Evolutionary conservation across 1,284 basidiomycete genomes (phyloP).

Genomic region (Marasmius sp.): DNA sequence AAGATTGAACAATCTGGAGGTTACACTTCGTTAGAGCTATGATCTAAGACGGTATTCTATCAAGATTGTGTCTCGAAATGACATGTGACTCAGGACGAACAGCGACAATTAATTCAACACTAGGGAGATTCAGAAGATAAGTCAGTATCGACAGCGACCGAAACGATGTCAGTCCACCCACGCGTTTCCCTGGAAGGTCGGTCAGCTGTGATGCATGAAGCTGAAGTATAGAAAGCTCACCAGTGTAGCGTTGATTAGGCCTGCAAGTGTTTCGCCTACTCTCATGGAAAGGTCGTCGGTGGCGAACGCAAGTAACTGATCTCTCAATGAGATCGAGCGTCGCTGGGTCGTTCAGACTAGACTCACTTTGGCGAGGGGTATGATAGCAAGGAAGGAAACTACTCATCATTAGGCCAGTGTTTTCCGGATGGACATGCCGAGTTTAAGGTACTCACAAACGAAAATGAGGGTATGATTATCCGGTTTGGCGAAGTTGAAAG

Average conservation of each 20-base stretch:
- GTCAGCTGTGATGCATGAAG: constrained; percentile 4
- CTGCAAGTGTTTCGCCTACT: constrained; percentile 83
- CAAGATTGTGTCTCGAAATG: constrained; percentile 12
- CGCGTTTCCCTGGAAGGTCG: constrained; percentile 65
- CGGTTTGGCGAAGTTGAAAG: constrained; percentile 58
- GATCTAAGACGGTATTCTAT: constrained; percentile 48
- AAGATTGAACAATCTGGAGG: constrained; percentile 80
- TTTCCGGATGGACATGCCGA: not conserved
- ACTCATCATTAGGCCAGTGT: constrained; percentile 4
- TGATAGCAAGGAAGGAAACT: constrained; percentile 75
- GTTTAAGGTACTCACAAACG: constrained; percentile 51
- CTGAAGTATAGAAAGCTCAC: constrained; percentile 37
- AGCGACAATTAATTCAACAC: constrained; percentile 80
- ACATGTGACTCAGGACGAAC: constrained; percentile 40
- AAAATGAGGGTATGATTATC: constrained; percentile 65
- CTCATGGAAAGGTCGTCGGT: constrained; percentile 86
- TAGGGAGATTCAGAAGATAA: constrained; percentile 29
- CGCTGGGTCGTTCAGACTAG: not conserved
- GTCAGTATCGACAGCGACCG: not conserved
- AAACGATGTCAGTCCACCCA: constrained; percentile 38
- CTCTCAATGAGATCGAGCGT: constrained; percentile 3
- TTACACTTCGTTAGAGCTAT: constrained; percentile 82
- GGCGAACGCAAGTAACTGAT: constrained; percentile 77
- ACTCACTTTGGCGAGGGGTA: constrained; percentile 72
- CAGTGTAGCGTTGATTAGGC: constrained; percentile 84